These are phyloP conservation scores for Cladosporium sp. DNA, from an alignment of 2,329 filamentous ascomycete genomes.

Conservation along the genomic window DNA sequence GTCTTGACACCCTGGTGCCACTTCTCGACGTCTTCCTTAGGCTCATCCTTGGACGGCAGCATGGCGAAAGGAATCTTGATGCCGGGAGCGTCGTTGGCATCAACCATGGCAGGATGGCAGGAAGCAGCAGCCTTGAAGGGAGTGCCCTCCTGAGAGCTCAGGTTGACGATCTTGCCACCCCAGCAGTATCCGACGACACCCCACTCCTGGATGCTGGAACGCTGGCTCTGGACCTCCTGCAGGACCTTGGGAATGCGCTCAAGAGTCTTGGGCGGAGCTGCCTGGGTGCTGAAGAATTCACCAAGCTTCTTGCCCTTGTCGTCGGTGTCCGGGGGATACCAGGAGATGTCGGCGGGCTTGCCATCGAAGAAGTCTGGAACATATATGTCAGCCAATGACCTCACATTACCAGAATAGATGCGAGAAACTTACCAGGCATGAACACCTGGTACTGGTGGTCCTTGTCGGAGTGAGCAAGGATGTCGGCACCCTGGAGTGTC, in stretches of 20 bases:
- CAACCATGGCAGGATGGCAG: slow-evolving; percentile 59
- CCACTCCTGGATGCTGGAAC: slow-evolving; percentile 50
- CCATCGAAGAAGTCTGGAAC: slow-evolving; percentile 74
- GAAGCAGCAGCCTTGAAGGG: slow-evolving; percentile 55
- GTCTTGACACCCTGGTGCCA: slow-evolving; percentile 46
- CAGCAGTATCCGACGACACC: slow-evolving; percentile 60
- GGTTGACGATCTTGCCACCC: slow-evolving; percentile 51
- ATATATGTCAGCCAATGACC: background rate
- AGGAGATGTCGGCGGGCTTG: slow-evolving; percentile 59
- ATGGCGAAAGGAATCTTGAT: slow-evolving; percentile 55
- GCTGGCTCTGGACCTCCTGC: slow-evolving; percentile 48
- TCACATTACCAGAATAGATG: too few relatives aligned
- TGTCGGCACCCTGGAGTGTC: slow-evolving; percentile 60
- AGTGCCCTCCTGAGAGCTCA: slow-evolving; percentile 48
- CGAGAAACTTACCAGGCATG: slow-evolving; percentile 54
- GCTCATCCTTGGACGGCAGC: slow-evolving; percentile 56
- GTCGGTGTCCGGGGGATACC: slow-evolving; percentile 54
- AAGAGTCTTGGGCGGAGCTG: slow-evolving; percentile 55
- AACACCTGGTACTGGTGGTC: slow-evolving; percentile 68
- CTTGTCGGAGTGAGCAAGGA: slow-evolving; percentile 53
- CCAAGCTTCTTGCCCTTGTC: slow-evolving; percentile 58
- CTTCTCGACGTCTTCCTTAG: slow-evolving; percentile 47
- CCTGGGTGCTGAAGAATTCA: slow-evolving; percentile 55
- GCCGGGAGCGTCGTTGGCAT: slow-evolving; percentile 52
- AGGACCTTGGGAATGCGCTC: slow-evolving; percentile 53